Base-by-base conservation (phyloP, 2,329 filamentous ascomycete species). In the Elsinoe necatrix region DNA sequence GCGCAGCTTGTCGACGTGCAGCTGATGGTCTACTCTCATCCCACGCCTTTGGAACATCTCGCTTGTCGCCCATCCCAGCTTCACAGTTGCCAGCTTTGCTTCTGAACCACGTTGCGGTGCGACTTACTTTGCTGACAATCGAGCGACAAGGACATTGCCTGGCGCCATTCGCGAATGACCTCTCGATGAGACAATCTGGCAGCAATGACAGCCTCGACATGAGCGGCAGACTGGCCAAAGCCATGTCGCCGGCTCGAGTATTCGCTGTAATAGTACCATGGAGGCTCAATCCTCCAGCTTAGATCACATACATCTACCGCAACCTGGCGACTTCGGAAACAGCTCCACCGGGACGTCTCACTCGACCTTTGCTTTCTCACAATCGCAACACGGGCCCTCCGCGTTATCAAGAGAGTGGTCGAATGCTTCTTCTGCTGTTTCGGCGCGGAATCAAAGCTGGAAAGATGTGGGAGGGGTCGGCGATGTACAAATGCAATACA, bases 281-380 rank as follows among this genome's bases (percentile, higher is more conserved):
- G 54, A 56, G 41, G 54, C 29, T 16, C 54, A 45, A 45, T 45
- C 54, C 41, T 56, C 54, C 54, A 34, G 14, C 21, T 39, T 56
- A 47, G 54, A 56, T 37, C 54, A 35, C 20, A 9, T 56, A 12
- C 54, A 56, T 48, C 29, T 56, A 37, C 42, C 54, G 21, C 54
- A 45, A 20, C 41, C 54, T 2, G 25, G 42, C 29, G 27, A 56
- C 21, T 25, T 39, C 12, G 31, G 34, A 20, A 27, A 54, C 25
- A 3, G 3, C 20, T 14, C 39, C 7, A 31, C 35, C n/a, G 25
- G 20, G 14, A 18, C 34, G 14, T 37, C 34, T 37, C 29, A 54
- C 14, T 16, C 29, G 29, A 37, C n/a, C 27, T 27, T 34, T 20
- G 20, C 31, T 23, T 20, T 34, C 25, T 20, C 27, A 35, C 20